phyloP scores from a whole-genome alignment of 2,329 filamentous ascomycete genomes.

The Chrysosporium keratinophilum region DNA sequence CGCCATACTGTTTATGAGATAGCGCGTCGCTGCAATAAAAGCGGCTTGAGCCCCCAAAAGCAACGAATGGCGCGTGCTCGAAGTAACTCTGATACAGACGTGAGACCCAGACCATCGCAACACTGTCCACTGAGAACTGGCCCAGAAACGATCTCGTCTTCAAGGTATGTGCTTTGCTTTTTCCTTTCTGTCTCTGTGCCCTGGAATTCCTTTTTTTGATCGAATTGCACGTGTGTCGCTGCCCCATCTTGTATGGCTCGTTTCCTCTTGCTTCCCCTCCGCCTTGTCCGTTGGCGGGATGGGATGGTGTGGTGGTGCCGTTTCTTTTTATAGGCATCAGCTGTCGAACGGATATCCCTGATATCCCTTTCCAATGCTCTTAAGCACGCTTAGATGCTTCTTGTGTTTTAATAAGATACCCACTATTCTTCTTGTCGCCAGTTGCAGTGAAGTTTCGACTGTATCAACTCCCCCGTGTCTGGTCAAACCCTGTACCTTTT shows the following conservation, averaged over 20 bases:
- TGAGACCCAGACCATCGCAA: background rate
- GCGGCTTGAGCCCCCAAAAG: too few relatives aligned
- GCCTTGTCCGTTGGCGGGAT: background rate
- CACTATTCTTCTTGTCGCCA: background rate
- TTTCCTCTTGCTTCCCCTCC: background rate
- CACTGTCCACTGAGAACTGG: background rate
- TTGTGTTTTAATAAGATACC: background rate
- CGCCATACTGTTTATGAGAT: too few relatives aligned
- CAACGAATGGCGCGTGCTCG: too few relatives aligned
- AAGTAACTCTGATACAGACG: background rate
- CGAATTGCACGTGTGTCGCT: conserved; percentile 5
- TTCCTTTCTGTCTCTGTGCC: background rate
- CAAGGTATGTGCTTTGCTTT: conserved; percentile 8
- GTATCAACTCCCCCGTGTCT: background rate
- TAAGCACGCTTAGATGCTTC: background rate
- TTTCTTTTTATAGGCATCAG: background rate
- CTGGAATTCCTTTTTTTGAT: background rate
- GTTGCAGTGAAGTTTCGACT: background rate
- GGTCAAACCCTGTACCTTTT: background rate
- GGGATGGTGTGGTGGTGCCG: background rate
- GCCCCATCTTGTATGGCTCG: conserved; percentile 9
- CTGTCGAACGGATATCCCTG: background rate
- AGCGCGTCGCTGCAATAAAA: too few relatives aligned
- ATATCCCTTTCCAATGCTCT: background rate
- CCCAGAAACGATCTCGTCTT: background rate